Evolutionary conservation across 495 filamentous ascomycete genomes (phyloP).

Genomic region (Talaromyces trachyspermus): DNA sequence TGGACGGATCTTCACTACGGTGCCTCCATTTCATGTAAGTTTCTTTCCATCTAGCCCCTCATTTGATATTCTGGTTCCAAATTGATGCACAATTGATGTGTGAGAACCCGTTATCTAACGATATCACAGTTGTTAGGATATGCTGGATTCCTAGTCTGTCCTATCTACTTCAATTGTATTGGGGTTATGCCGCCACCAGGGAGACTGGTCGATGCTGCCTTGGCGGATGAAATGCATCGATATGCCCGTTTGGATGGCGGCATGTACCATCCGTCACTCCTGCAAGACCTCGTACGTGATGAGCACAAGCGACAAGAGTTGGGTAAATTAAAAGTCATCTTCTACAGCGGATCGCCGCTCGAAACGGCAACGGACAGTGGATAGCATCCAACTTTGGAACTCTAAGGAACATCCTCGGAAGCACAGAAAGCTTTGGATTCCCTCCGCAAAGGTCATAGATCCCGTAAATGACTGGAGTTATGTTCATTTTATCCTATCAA

Average conservation of each 20-base stretch:
- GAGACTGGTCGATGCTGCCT: neutral
- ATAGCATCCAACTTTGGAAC: neutral
- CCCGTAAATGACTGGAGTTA: neutral
- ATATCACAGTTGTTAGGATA: neutral
- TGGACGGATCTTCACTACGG: constrained; percentile 2
- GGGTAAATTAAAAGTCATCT: neutral
- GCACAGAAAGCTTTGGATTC: constrained; percentile 1
- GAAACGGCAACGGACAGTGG: constrained; percentile 3
- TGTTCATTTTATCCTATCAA: constrained; percentile 2
- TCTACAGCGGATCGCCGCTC: constrained; percentile 1
- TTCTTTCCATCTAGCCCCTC: neutral
- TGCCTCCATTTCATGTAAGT: constrained; percentile 10
- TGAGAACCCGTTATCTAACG: no score
- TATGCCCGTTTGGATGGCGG: neutral
- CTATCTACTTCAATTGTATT: neutral
- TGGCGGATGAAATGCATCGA: constrained; percentile 2
- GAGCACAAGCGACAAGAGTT: constrained; percentile 3
- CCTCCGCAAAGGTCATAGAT: neutral
- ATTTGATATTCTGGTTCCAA: neutral
- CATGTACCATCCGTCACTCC: constrained; percentile 3
- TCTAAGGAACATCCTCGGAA: neutral
- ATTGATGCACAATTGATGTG: no score
- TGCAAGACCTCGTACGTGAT: constrained; percentile 5
- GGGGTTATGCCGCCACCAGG: constrained; percentile 2
- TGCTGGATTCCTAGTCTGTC: constrained; percentile 4